Evolutionary conservation across 768 basidiomycete species (phyloP).

Genomic region (Termitomyces sp.): DNA sequence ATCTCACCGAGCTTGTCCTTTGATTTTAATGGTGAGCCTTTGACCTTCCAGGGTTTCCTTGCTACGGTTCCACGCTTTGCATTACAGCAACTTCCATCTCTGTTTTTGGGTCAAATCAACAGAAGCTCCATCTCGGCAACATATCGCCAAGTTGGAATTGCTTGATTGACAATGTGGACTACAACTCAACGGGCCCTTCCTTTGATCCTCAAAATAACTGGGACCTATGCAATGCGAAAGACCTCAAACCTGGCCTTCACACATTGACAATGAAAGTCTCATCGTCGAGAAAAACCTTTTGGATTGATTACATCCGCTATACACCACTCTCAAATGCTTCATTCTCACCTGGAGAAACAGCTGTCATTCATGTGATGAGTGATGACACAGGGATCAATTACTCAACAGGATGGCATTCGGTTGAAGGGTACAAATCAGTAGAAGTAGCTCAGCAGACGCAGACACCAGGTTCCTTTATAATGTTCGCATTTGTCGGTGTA

Average conservation of each 20-base stretch:
- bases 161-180: neutral
- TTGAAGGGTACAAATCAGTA: neutral
- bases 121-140: neutral
- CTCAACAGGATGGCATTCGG: neutral
- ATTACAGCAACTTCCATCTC: neutral
- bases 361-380: neutral
- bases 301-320: slow-evolving; percentile 1
- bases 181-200: neutral
- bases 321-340: neutral
- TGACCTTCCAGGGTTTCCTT: neutral
- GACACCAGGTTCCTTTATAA: neutral
- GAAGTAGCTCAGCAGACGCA: neutral
- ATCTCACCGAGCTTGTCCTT: neutral
- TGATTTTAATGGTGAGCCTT: neutral
- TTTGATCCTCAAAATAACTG: slow-evolving; percentile 1
- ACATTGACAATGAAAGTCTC: neutral
- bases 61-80: neutral
- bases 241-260: neutral
- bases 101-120: neutral
- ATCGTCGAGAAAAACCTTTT: neutral
- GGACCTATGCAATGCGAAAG: neutral
- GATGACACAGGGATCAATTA: neutral
- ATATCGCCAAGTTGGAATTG: neutral
- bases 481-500: neutral
- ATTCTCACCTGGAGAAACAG: neutral